phyloP scores from a whole-genome alignment of 2,329 filamentous ascomycete genomes.

The Neospermospora avenae region DNA sequence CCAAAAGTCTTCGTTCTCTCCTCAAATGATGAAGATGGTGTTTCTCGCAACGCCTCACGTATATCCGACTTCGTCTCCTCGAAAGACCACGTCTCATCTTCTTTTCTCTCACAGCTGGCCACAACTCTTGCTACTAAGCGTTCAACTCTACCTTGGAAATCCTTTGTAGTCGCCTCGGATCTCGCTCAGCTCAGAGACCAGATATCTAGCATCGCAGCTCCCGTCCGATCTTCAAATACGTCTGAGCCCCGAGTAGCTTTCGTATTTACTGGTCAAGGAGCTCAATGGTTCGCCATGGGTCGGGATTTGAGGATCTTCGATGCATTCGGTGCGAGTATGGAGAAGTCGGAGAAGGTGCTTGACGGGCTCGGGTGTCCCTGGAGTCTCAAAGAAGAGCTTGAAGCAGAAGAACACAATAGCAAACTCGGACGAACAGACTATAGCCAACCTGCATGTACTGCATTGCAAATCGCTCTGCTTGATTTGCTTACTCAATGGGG shows the following conservation, averaged over 20 bases:
- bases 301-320: conserved; percentile 14
- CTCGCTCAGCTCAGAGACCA: neutral
- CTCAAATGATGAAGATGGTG: neutral
- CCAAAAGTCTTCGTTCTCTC: neutral
- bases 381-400: neutral
- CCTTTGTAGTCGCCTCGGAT: conserved; percentile 1
- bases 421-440: neutral
- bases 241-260: conserved; percentile 15
- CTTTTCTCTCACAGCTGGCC: neutral
- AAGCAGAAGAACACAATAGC: neutral
- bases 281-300: conserved; percentile 33
- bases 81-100: neutral
- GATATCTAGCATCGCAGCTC: neutral
- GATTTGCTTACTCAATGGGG: neutral
- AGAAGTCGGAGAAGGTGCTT: neutral
- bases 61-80: neutral
- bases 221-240: neutral
- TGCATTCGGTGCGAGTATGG: neutral
- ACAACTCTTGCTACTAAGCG: conserved; percentile 9
- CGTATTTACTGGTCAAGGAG: conserved; percentile 33
- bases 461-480: neutral
- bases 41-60: neutral
- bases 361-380: neutral
- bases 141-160: conserved; percentile 8
- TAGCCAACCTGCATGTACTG: neutral